These are phyloP conservation scores for Martiniozyma abietophila DNA, from an alignment of 805 yeast species.

Conservation along the genomic window DNA sequence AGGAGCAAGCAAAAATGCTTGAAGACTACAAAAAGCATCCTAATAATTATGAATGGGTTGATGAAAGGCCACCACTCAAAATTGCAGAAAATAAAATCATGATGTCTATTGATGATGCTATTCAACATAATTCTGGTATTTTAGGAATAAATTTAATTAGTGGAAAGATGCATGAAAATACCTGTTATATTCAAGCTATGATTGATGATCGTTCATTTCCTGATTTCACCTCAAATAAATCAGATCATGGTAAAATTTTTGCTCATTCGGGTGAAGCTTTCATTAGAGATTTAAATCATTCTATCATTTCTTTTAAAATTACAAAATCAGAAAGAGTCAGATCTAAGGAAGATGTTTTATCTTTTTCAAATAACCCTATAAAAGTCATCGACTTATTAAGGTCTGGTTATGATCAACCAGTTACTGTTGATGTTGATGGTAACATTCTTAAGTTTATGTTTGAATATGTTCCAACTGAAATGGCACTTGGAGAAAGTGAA, in stretches of 20 bases:
- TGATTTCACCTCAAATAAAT: conserved; percentile 40
- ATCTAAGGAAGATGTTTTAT: conserved; percentile 38
- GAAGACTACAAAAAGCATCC: conserved; percentile 49
- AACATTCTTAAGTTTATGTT: conserved; percentile 36
- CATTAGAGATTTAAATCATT: conserved; percentile 61
- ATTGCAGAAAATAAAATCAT: conserved; percentile 32
- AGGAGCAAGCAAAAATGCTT: conserved; percentile 41
- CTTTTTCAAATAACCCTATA: conserved; percentile 42
- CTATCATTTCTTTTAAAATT: conserved; percentile 47
- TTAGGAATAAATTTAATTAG: conserved; percentile 42
- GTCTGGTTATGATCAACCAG: conserved; percentile 37
- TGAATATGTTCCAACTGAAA: conserved; percentile 55
- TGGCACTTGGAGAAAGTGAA: conserved; percentile 33
- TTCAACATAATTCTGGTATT: conserved; percentile 53
- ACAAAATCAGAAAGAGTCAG: conserved; percentile 41
- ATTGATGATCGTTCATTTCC: conserved; percentile 62
- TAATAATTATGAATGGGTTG: conserved; percentile 54
- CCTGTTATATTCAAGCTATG: conserved; percentile 43
- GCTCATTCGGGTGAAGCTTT: conserved; percentile 49
- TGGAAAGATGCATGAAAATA: conserved; percentile 42
- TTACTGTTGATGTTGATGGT: conserved; percentile 34
- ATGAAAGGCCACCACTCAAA: conserved; percentile 28
- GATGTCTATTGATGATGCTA: conserved; percentile 41
- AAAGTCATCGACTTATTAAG: conserved; percentile 47
- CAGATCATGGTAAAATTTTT: conserved; percentile 36